phyloP scores from a whole-genome alignment of 495 filamentous ascomycete genomes.

The Tuber aestivum region DNA sequence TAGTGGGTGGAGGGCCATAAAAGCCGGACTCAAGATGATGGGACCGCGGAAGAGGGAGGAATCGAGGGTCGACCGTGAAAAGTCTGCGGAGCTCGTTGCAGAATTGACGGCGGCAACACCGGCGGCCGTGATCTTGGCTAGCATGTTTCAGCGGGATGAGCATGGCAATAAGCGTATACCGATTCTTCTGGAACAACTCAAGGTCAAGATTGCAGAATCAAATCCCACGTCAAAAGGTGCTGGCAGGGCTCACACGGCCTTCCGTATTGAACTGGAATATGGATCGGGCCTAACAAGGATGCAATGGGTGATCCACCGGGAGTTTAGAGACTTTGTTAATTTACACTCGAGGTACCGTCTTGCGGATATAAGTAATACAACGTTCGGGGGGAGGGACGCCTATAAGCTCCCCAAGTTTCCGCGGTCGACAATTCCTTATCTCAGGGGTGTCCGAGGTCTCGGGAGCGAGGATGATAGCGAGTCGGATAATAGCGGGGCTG shows the following conservation, averaged over 20 bases:
- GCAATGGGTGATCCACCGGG: conserved; percentile 91
- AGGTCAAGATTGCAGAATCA: conserved; percentile 78
- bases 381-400: conserved; percentile 35
- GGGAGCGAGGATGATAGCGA: conserved; percentile 77
- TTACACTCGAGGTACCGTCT: conserved; percentile 89
- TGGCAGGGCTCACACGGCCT: conserved; percentile 59
- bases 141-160: conserved; percentile 95
- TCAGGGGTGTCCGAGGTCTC: conserved; percentile 72
- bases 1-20: conserved; percentile 70
- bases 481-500: conserved; percentile 56
- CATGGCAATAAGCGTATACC: conserved; percentile 91
- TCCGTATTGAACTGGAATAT: conserved; percentile 92
- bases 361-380: conserved; percentile 65
- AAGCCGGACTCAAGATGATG: conserved; percentile 74
- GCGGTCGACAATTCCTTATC: conserved; percentile 82
- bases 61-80: conserved; percentile 78
- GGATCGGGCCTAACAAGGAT: conserved; percentile 91
- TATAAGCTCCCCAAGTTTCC: conserved; percentile 80
- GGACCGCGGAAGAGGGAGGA: conserved; percentile 74
- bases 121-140: conserved; percentile 85
- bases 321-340: conserved; percentile 83
- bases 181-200: conserved; percentile 89
- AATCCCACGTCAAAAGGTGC: conserved; percentile 31
- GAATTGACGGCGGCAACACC: conserved; percentile 88
- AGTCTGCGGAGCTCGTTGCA: conserved; percentile 92